Evolutionary conservation across 202 grass and related monocot species (phyloP), one percentile per base, ranked within the genome.

Genomic region (Panicum virgatum): DNA sequence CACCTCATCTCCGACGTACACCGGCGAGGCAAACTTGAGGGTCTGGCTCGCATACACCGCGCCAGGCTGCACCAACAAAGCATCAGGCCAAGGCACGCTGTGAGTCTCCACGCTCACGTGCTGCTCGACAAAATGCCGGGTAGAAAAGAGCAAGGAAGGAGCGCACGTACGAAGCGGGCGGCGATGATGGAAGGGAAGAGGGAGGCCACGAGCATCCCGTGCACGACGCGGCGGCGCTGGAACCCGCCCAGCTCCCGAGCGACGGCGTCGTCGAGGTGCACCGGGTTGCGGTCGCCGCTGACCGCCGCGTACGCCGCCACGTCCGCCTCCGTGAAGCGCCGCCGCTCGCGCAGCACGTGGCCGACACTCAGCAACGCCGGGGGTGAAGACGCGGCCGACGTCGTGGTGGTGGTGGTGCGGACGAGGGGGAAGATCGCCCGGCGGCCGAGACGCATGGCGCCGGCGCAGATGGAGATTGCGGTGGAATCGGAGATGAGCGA

Each of bases 171-270:
- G 59, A 94, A 92, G 59, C 60, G 79, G 36, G 89, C 64, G 22
- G 94, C 90, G 20, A 97, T 89, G 74, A 92, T 3, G 66, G 87
- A 83, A 2, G 94, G 86, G 83, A 94, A 90, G 70, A 97, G 81
- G 15, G 91, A 92, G 7, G 89, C 89, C 30, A 92, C 69, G 68
- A 97, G 91, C 89, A 92, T 90, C 34, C 94, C 89, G 61, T 94
- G 91, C 46, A 97, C 94, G 12, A 94, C 81, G 61, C 75, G 51
- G 13, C 94, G 89, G 4, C 76, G 50, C 23, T 72, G 77, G 77
- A 97, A 94, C 51, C 87, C 87, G 42, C 56, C 86, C 4, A 86
- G 53, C 12, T 30, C 56, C 1, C 66, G 83, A 1, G 91, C 87
- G 13, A 77, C 60, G 62, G 44, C 77, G 44, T 79, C 72, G 30